Evolutionary conservation across 2,329 filamentous ascomycete genomes (phyloP).

Genomic region (Aspergillus pseudotamarii): DNA sequence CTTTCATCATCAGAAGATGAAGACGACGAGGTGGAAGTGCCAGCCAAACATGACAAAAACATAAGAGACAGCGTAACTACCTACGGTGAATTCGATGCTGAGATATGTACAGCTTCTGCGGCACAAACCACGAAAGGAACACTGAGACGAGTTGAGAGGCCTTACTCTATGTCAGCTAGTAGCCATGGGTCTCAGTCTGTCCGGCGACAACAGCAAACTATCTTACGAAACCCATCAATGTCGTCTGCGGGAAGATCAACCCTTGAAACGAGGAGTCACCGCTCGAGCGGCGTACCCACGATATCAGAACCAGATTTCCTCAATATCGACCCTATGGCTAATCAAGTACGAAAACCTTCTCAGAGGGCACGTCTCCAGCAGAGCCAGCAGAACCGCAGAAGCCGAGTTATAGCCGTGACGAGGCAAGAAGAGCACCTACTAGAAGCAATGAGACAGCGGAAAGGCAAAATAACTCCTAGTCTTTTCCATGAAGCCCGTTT

Average conservation of each 20-base stretch:
- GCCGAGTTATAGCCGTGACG: slow-evolving; percentile 56
- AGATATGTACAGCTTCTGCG: slow-evolving; percentile 46
- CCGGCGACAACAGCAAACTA: slow-evolving; percentile 20
- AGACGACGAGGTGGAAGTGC: slow-evolving; percentile 37
- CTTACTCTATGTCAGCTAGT: slow-evolving; percentile 28
- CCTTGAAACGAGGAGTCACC: slow-evolving; percentile 24
- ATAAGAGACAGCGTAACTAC: slow-evolving; percentile 44
- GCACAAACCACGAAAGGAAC: slow-evolving; percentile 36
- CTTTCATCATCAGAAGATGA: slow-evolving; percentile 55
- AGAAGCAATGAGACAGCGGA: slow-evolving; percentile 53
- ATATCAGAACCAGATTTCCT: slow-evolving; percentile 38
- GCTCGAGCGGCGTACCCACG: slow-evolving; percentile 35
- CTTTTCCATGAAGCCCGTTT: slow-evolving; percentile 34
- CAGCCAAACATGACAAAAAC: slow-evolving; percentile 20
- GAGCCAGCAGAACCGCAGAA: slow-evolving; percentile 39
- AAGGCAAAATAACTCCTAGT: slow-evolving; percentile 50
- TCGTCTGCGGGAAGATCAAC: slow-evolving; percentile 35
- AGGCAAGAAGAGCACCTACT: slow-evolving; percentile 56
- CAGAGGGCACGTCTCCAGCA: slow-evolving; percentile 20
- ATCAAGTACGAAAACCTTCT: slow-evolving; percentile 22
- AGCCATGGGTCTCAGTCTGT: slow-evolving; percentile 28
- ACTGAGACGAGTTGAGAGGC: slow-evolving; percentile 32
- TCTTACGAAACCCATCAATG: slow-evolving; percentile 27
- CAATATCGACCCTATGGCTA: slow-evolving; percentile 26
- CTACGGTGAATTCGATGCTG: slow-evolving; percentile 44